phyloP scores from a whole-genome alignment of 768 basidiomycete genomes.

The Boletus edulis region DNA sequence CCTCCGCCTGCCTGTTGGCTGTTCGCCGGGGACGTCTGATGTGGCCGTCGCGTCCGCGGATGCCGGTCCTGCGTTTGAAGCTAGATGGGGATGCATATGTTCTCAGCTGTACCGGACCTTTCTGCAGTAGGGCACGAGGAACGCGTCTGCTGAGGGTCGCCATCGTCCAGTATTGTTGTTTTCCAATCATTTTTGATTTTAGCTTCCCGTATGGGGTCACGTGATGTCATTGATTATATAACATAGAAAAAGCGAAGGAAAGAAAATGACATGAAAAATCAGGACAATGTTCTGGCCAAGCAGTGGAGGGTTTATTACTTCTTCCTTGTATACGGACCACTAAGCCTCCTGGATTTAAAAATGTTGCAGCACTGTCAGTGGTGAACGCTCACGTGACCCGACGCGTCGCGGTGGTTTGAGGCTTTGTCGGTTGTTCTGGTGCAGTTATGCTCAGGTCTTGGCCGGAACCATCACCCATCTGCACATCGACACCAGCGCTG shows the following conservation, averaged over 20 bases:
- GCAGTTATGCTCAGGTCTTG: neutral
- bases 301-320: too few species aligned
- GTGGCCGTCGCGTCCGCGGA: neutral
- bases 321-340: too few species aligned
- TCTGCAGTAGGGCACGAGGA: slow-evolving; percentile 5
- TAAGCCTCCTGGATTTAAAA: too few species aligned
- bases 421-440: neutral
- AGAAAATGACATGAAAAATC: too few species aligned
- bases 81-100: slow-evolving; percentile 18
- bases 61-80: slow-evolving; percentile 22
- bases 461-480: slow-evolving; percentile 6
- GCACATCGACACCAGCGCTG: slow-evolving; percentile 16
- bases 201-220: neutral
- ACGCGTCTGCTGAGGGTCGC: slow-evolving; percentile 13
- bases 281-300: too few species aligned
- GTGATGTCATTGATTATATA: neutral
- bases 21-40: slow-evolving; percentile 16
- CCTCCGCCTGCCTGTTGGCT: slow-evolving; percentile 21
- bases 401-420: slow-evolving; percentile 33
- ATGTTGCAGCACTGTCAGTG: neutral
- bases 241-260: too few species aligned
- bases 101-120: neutral
- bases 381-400: slow-evolving; percentile 20
- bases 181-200: neutral
- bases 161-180: slow-evolving; percentile 5